Percentiles rank a stretch among this genome's conserved stretches.
Evolutionary conservation across 306 rosid genomes (phyloP).

Genomic region (Begonia peltatifolia): DNA sequence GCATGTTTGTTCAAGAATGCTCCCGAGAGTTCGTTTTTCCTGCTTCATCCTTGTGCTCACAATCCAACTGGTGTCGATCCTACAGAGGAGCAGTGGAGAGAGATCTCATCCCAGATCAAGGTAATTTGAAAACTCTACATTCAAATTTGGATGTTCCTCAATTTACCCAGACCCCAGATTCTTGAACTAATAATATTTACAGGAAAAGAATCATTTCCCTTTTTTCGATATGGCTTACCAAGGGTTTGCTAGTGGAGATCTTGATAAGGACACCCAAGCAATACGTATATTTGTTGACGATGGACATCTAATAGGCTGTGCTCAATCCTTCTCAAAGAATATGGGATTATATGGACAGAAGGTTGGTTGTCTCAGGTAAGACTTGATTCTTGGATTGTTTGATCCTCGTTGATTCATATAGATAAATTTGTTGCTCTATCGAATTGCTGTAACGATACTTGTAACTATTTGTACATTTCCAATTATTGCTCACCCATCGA

Average conservation of each 20-base stretch:
- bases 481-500: no score
- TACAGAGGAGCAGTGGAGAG: conserved; percentile 24
- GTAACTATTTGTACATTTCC: no score
- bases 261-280: conserved; percentile 23
- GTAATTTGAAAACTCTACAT: conserved; percentile 6
- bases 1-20: conserved; percentile 16
- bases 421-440: no score
- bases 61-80: conserved; percentile 35
- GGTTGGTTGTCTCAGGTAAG: conserved; percentile 29
- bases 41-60: conserved; percentile 33
- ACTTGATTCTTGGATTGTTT: no score
- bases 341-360: conserved; percentile 31
- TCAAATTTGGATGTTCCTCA: neutral
- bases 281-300: conserved; percentile 21
- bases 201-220: conserved; percentile 27
- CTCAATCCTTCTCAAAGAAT: conserved; percentile 31
- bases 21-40: conserved; percentile 16
- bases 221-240: conserved; percentile 33
- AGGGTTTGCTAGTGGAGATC: conserved; percentile 31
- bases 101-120: conserved; percentile 19
- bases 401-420: no score
- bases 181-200: conserved; percentile 4
- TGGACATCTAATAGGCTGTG: conserved; percentile 21
- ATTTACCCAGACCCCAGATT: no score
- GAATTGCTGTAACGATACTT: no score